Evolutionary conservation across 352 stramenopile species (phyloP).

Genomic region (Globisporangium okanoganense): DNA sequence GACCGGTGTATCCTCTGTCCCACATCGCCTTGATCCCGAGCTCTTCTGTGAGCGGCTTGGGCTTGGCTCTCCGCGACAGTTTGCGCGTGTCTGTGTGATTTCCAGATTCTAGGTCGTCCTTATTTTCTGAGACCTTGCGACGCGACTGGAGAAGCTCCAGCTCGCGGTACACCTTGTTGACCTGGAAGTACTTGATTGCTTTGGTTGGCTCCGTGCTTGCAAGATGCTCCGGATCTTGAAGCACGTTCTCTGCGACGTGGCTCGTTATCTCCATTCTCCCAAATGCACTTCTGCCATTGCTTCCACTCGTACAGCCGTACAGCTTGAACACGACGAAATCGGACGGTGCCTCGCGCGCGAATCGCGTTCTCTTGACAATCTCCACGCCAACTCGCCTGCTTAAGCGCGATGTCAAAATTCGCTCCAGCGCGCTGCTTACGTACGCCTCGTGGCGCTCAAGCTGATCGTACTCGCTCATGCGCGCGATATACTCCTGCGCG

Average conservation of each 20-base stretch:
- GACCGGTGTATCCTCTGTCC: slow-evolving; percentile 58
- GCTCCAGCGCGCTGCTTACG: slow-evolving; percentile 20
- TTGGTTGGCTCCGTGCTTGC: neutral
- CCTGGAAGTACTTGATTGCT: slow-evolving; percentile 32
- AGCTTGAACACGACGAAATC: slow-evolving; percentile 62
- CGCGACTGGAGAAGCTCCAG: slow-evolving; percentile 25
- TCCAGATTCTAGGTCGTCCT: slow-evolving; percentile 7
- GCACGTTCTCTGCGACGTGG: slow-evolving; percentile 19
- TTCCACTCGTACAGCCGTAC: slow-evolving; percentile 30
- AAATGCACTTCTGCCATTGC: neutral
- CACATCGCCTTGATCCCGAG: slow-evolving; percentile 51
- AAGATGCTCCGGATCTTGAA: slow-evolving; percentile 14
- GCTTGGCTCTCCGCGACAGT: slow-evolving; percentile 14
- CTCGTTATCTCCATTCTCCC: slow-evolving; percentile 13
- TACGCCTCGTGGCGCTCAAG: slow-evolving; percentile 31
- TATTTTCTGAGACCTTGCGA: slow-evolving; percentile 11
- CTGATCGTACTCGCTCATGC: slow-evolving; percentile 26
- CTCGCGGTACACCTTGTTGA: slow-evolving; percentile 46
- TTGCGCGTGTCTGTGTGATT: slow-evolving; percentile 3
- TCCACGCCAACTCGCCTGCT: neutral
- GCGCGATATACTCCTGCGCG: slow-evolving; percentile 36
- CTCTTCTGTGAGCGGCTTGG: slow-evolving; percentile 38
- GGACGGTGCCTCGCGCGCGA: slow-evolving; percentile 33
- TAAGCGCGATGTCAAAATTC: neutral
- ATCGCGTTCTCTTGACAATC: slow-evolving; percentile 23